Base-by-base conservation (phyloP, 179 eudicot species). In the Amaranthus tricolor region DNA sequence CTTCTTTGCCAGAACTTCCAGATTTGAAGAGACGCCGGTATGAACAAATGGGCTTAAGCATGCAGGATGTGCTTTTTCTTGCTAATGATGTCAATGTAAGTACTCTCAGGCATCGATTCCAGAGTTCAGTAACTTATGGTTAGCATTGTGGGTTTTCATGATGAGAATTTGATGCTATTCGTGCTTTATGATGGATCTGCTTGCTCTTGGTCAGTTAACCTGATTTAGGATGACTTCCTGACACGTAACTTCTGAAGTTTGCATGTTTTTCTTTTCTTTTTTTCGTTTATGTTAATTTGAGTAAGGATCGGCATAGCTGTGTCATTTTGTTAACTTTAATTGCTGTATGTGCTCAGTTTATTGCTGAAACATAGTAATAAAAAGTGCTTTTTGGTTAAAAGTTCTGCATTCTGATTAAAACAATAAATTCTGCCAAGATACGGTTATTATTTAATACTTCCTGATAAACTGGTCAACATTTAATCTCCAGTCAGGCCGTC, bases 61-160 rank as follows among this genome's bases (percentile, higher is more conserved):
- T 94, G 97, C 98, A 90, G 82, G 98, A 92, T 70, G 88, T 94
- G 81, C 86, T 89, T 80, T 90, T 90, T 79, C 94, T 94, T 66
- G 93, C 94, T 66, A 89, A 94, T 82, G 97, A 94, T 75, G 77
- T 84, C 17, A 80, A 77, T 75, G 98, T 94, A 88, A 85, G 95
- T 83, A 62, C 64, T 48, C 77, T 72, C 51, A 19, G 10, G 31
- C 17, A 20, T 54, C 52, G n/a, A 16, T 51, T 65, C 19, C 56
- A 60, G 31, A 14, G 31, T 56, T 62, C 12, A 62, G 50, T 56
- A 20, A 54, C 15, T 9, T 56, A 14, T 63, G 40, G 47, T 14
- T 55, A 57, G 10, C 24, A 5, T 24, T 68, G 75, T 69, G 67
- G 14, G 10, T 63, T 57, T 20, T 63, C 17, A 47, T 5, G n/a